Base-by-base conservation (phyloP, 2,329 filamentous ascomycete genomes). In the Aspergillus melleus region DNA sequence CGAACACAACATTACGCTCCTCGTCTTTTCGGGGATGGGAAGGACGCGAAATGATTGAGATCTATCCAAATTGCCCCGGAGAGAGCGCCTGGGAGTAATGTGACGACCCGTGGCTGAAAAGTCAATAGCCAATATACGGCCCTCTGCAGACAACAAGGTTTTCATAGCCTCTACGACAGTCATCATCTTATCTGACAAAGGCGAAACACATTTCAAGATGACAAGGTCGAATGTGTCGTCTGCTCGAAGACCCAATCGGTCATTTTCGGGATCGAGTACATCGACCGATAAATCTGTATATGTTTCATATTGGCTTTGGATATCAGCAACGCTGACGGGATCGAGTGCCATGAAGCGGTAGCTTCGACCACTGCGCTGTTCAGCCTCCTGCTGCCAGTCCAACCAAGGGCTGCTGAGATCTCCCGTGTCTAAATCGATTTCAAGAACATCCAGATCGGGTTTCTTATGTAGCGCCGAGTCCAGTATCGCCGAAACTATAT, bases 311-410 rank as follows among this genome's bases (percentile, higher is more conserved):
- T 49, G 32, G 9, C 19, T 24, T 16, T 53, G 20, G 12, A 52
- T 19, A 2, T 20, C 42, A 10, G 50, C 16, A 14, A 58, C 24
- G 11, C 39, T 52, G 11, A 29, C 42, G 3, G 49, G n/a, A 51
- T 58, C 39, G 9, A 20, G 46, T 10, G 52, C 55, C 42, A 61
- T n/a, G n/a, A 26, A 61, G 20, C 59, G 39, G 22, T 55, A 61
- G 12, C 19, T 47, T 47, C 16, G 30, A 20, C 46, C 11, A 6
- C 22, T 20, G 4, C 36, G 39, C 2, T 22, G n/a, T 20, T 16
- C 26, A 11, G 19, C 19, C 6, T 22, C 12, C 2, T 12, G 39
- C 16, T 30, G 24, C 2, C 32, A 42, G 9, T 61, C 36, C 36
- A 61, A 32, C 55, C 55, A 61, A 32, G 36, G 52, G 29, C 55